Conservation (phyloP, 2,329 filamentous ascomycete genomes). For the Myotisia sp. region DNA sequence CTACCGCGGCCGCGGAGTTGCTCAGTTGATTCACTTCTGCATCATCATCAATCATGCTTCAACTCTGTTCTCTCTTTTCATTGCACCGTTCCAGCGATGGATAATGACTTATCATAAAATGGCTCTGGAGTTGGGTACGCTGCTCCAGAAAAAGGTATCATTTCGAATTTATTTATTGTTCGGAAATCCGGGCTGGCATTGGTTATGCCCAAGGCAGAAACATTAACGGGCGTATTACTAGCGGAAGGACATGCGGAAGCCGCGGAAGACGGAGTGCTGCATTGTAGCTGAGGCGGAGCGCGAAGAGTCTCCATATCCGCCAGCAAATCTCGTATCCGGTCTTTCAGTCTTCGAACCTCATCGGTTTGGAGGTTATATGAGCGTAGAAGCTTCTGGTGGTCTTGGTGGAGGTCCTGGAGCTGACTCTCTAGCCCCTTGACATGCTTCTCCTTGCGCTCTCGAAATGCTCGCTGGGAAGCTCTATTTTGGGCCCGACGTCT, state of each 20-base stretch:
- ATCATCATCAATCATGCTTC: no score
- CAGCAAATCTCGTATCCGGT: constrained; percentile 16
- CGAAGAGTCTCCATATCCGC: constrained; percentile 16
- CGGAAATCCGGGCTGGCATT: not conserved
- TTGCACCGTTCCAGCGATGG: not conserved
- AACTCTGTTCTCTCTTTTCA: no score
- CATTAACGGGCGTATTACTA: no score
- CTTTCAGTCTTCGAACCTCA: constrained; percentile 18
- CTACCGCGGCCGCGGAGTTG: no score
- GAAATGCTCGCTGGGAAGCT: constrained; percentile 73
- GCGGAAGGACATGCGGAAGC: constrained; percentile 13
- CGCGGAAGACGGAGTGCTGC: constrained; percentile 9
- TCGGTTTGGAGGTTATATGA: constrained; percentile 20
- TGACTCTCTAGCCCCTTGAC: constrained; percentile 71
- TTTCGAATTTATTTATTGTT: constrained; percentile 1
- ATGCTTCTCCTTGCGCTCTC: constrained; percentile 78
- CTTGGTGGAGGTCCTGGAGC: constrained; percentile 45
- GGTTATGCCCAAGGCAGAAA: no score
- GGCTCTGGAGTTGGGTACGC: constrained; percentile 4
- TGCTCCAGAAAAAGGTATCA: not conserved
- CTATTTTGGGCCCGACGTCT: constrained; percentile 87
- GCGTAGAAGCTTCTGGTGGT: constrained; percentile 20
- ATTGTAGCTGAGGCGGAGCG: not conserved
- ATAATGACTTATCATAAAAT: constrained; percentile 1
- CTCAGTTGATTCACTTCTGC: no score